Evolutionary conservation across 768 basidiomycete species (phyloP).

Genomic region (Artomyces pyxidatus): DNA sequence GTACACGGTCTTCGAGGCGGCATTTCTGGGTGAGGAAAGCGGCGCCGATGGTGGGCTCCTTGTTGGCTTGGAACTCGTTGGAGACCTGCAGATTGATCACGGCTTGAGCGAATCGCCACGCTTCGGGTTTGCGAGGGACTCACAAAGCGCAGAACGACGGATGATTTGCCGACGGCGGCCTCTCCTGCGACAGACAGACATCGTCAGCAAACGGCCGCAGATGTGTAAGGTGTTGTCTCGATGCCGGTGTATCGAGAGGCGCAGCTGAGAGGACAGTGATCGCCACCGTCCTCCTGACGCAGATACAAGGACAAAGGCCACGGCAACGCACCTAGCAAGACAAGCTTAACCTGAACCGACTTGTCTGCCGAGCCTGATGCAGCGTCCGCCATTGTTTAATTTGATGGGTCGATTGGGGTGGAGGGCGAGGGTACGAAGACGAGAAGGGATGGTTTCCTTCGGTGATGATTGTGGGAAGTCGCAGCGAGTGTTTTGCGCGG

Average conservation of each 20-base stretch:
- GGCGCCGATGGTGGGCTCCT: constrained; percentile 97
- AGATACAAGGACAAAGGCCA: background rate
- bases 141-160: constrained; percentile 96
- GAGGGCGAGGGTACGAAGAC: background rate
- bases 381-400: constrained; percentile 56
- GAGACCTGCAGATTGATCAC: constrained; percentile 48
- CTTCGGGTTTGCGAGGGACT: constrained; percentile 25
- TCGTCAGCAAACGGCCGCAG: background rate
- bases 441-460: background rate
- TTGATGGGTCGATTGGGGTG: background rate
- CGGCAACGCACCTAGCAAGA: constrained; percentile 70
- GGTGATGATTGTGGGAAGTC: background rate
- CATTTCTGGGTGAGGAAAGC: constrained; percentile 95
- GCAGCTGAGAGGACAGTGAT: too few relatives aligned
- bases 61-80: constrained; percentile 98
- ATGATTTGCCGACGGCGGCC: constrained; percentile 98
- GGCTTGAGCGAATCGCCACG: background rate
- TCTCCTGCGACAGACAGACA: constrained; percentile 54
- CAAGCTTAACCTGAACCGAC: constrained; percentile 96
- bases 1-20: constrained; percentile 85
- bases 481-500: background rate
- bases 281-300: too few relatives aligned
- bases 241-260: too few relatives aligned
- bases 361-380: constrained; percentile 70
- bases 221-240: background rate